Base-by-base conservation (phyloP, 345 rosid species). In the Capsella bursapastoris region DNA sequence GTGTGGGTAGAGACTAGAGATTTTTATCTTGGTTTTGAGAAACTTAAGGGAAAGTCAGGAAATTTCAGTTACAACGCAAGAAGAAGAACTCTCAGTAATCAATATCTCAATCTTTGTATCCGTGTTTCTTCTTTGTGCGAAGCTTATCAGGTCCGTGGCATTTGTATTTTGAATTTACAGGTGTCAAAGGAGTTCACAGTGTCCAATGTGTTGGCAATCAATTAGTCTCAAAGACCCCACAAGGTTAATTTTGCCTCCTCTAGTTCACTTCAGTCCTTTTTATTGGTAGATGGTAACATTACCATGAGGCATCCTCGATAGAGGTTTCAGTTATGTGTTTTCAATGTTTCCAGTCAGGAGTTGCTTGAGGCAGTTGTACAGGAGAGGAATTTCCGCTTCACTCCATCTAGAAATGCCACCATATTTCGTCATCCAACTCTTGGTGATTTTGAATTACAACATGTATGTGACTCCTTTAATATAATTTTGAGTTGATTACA, bases 191-290 rank as follows among this genome's bases (percentile, higher is more conserved):
- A 95, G 99, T 70, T 92, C 99, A 37, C 97, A 92, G 65, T 95
- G 99, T 82, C 99, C 99, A 5, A 95, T 95, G 99, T 95, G 99
- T 65, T 90, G 96, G 97, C 99, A 92, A 73, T 72, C 97, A 13
- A 85, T 95, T 72, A 85, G 92, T 76, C 83, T 95, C 75, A 95
- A 95, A 85, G 99, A 95, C 74, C 90, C 97, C 27, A 81, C 87
- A 18, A 82, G 97, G 99, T 95, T 78, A 35, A 6, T 49, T 47
- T 62, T 35, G 28, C 43, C 28, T 79, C 8, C 37, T 45, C 3
- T 18, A 3, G 3, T 35, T 11, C n/a, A 1, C 9, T 70, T 48
- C 27, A 34, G 16, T 67, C 58, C 3, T 65, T 43, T 28, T 11
- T 58, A 13, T 15, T 11, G 34, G 25, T 72, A n/a, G 11, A 14